Evolutionary conservation across 352 stramenopile genomes (phyloP).

Genomic region (Globisporangium cederbergense): DNA sequence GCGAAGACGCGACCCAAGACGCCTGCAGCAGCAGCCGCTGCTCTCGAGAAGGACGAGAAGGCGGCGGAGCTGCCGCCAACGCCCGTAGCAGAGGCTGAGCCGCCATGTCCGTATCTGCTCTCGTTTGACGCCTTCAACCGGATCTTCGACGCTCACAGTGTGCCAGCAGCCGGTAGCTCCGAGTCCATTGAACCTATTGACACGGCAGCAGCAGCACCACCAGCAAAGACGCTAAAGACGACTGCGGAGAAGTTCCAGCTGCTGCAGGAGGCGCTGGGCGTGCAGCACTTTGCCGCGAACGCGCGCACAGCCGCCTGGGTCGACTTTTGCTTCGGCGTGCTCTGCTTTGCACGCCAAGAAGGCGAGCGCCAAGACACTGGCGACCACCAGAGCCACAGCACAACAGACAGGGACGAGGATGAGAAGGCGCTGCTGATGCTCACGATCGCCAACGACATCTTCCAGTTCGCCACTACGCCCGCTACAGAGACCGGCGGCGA

Average conservation of each 20-base stretch:
- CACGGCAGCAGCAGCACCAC: background rate
- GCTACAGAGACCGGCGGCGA: background rate
- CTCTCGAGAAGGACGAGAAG: conserved; percentile 8
- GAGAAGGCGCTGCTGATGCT: conserved; percentile 44
- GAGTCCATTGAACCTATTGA: background rate
- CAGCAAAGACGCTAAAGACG: background rate
- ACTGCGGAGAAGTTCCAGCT: conserved; percentile 25
- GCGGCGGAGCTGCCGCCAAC: background rate
- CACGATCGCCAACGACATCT: conserved; percentile 48
- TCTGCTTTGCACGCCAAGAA: conserved; percentile 61
- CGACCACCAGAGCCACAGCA: background rate
- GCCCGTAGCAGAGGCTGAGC: background rate
- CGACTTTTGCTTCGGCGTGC: conserved; percentile 63
- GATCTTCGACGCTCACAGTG: conserved; percentile 9
- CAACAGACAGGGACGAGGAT: conserved; percentile 4
- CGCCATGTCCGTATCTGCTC: conserved; percentile 17
- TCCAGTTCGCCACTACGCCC: conserved; percentile 40
- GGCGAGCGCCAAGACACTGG: conserved; percentile 2
- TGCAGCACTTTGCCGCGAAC: conserved; percentile 51
- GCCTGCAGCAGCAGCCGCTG: background rate
- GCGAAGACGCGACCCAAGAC: conserved; percentile 12
- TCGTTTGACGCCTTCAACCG: conserved; percentile 5
- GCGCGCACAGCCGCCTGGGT: conserved; percentile 45
- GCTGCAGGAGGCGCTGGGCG: conserved; percentile 38
- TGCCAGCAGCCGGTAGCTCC: background rate